A percentile compares a stretch with the other conserved stretches of the same genome.
Evolutionary conservation across 2,329 filamentous ascomycete species (phyloP).

Genomic region (Curvularia lunata): DNA sequence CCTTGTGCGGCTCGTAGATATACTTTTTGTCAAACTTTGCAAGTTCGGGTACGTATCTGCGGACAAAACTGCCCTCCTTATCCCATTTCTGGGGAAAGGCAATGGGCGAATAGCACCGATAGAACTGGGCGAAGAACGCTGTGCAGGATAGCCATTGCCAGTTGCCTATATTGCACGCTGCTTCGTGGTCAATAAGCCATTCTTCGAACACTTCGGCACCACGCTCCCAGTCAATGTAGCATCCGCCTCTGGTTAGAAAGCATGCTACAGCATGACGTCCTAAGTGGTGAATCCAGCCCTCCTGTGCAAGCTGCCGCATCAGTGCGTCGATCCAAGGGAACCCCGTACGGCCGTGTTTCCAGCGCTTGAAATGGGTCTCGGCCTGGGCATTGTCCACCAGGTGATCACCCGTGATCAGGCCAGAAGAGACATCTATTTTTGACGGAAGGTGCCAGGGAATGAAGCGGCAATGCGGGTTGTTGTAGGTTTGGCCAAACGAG

Average conservation of each 20-base stretch:
- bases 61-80: slow-evolving; percentile 68
- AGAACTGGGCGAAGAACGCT: slow-evolving; percentile 77
- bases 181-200: slow-evolving; percentile 75
- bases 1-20: slow-evolving; percentile 82
- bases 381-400: slow-evolving; percentile 67
- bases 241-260: slow-evolving; percentile 79
- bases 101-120: slow-evolving; percentile 72
- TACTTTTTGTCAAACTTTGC: slow-evolving; percentile 67
- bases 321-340: slow-evolving; percentile 83
- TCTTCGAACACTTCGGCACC: slow-evolving; percentile 81
- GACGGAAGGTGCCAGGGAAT: slow-evolving; percentile 79
- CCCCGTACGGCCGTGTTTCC: slow-evolving; percentile 72
- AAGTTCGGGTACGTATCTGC: slow-evolving; percentile 72
- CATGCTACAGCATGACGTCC: slow-evolving; percentile 79
- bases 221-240: slow-evolving; percentile 79
- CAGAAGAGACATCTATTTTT: slow-evolving; percentile 55
- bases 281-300: slow-evolving; percentile 83
- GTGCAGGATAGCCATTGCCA: slow-evolving; percentile 81
- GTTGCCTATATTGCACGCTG: slow-evolving; percentile 75
- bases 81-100: slow-evolving; percentile 80
- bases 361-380: slow-evolving; percentile 70
- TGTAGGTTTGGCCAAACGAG: slow-evolving; percentile 67
- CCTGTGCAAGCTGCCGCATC: slow-evolving; percentile 73
- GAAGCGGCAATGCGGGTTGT: slow-evolving; percentile 73
- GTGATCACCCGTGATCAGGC: slow-evolving; percentile 64